Percentiles rank a stretch among this genome's conserved stretches.
Evolutionary conservation across 257 asterid genomes (phyloP).

Genomic region (Nicotiana sylvestris): DNA sequence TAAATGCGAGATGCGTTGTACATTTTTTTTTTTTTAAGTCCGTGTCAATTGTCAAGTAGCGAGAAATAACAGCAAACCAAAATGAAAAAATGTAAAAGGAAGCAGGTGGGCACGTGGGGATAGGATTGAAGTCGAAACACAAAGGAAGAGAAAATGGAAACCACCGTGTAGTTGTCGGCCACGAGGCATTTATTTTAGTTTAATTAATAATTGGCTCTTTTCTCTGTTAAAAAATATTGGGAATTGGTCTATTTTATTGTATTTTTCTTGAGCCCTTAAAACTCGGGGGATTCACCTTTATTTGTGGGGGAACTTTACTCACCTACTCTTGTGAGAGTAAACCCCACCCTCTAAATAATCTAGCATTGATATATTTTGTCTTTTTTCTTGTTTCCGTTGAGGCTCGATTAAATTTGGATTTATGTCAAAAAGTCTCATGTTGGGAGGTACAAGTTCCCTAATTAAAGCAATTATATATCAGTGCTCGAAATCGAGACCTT

Average conservation of each 20-base stretch:
- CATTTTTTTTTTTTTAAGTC: too few relatives aligned
- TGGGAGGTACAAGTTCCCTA: too few relatives aligned
- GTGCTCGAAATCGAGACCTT: accelerated
- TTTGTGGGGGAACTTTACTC: background rate
- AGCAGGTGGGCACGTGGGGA: background rate
- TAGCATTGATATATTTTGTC: background rate
- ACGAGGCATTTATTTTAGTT: background rate
- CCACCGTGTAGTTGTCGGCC: constrained; percentile 14
- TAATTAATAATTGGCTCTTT: background rate
- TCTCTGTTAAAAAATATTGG: background rate
- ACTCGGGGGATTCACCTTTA: background rate
- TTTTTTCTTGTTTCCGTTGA: background rate
- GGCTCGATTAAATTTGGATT: background rate
- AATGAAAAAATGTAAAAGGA: background rate
- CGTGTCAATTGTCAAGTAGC: too few relatives aligned
- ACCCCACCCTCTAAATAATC: background rate
- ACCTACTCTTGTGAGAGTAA: background rate
- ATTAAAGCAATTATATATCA: too few relatives aligned
- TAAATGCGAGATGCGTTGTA: too few relatives aligned
- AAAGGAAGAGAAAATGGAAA: background rate
- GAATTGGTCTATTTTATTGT: background rate
- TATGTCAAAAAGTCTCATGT: accelerated
- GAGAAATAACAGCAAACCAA: too few relatives aligned
- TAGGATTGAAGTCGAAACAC: background rate
- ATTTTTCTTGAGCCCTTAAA: constrained; percentile 13